Evolutionary conservation across 176 grass and related monocot species (phyloP), one percentile per base, ranked within the genome.

Genomic region (Thinopyrum elongatum): DNA sequence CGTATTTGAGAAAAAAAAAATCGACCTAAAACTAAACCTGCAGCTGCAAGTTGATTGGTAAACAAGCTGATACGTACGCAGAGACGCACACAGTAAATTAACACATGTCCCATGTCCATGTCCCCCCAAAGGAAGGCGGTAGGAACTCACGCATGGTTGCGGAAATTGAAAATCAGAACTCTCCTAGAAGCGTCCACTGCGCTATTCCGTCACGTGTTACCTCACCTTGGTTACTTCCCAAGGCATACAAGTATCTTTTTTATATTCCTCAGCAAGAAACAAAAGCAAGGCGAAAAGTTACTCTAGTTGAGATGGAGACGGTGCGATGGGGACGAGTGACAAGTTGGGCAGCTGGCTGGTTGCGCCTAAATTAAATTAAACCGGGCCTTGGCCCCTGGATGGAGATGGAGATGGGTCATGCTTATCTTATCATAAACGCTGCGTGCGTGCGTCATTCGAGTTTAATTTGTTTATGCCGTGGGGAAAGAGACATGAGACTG

Each of bases 141-240:
- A 70, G 42, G 74, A 79, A 74, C 80, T 9, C 28, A 5, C 59
- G 0, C 42, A 12, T 25, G 7, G 84, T 13, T 57, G 51, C 29
- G 51, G 19, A n/a, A 70, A 39, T 34, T 30, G 19, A 51, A 33
- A 41, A 69, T 8, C 28, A 49, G 79, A 25, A 61, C 36, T 57
- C 51, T 57, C 51, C 17, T 21, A 16, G 87, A 83, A 90, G 80
- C 58, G 62, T 86, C 83, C n/a, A 5, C 55, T 36, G 21, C 13
- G 25, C 12, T 6, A 33, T 86, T 77, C 59, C 67, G 42, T 87
- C 89, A 91, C 89, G 84, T 90, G 85, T 64, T 80, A 42, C 72
- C 17, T 73, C 73, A 26, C 5, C 34, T 23, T 49, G 46, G 67
- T 82, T 47, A 57, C 46, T 84, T 80, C 81, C 10, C 60, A 39